Base-by-base conservation (phyloP, 495 filamentous ascomycete species). In the Hyphodiscus hymeniophilus region DNA sequence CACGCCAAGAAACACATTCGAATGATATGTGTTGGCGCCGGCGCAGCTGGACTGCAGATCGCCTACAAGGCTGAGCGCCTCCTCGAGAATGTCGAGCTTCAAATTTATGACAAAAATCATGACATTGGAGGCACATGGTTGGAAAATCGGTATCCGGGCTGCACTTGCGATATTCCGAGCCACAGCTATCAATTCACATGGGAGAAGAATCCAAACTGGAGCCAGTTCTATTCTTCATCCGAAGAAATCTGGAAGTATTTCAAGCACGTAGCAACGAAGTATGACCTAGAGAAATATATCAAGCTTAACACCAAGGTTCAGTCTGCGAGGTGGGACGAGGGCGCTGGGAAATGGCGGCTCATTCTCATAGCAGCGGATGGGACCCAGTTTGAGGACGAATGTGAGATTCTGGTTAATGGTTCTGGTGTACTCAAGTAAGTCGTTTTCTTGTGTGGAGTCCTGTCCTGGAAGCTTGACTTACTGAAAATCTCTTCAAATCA, bases 31-130 rank as follows among this genome's bases (percentile, higher is more conserved):
- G 26, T 54, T 24, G 51, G 51, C 11, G 51, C 51, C 22, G 51
- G 51, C 6, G 40, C 40, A 1, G 30, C 26, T 10, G 45, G 45
- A 5, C 24, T 54, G 3, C 26, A 45, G 6, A 26, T 50, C 11
- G 51, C 51, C 1, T 42, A 53, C 18, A 44, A 46, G 11, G 26
- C 17, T 7, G 35, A 45, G 26, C 52, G 58, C 6, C 56, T 66
- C 28, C 48, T 53, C 2, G 15, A 52, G 6, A 43, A 59, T 43
- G 66, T 69, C 40, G 75, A 83, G 11, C 64, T 82, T 16, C 69
- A 74, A 28, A 72, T 87, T 33, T 92, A 87, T 61, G 87, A 92
- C 60, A 90, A 89, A 72, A 90, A 90, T 52, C 59, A 61, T 0
- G 84, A 83, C 38, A 69, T 79, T 42, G 76, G 74, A 17, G 77